Evolutionary conservation across 2,329 filamentous ascomycete genomes (phyloP).

Genomic region (Stemphylium vesicarium): DNA sequence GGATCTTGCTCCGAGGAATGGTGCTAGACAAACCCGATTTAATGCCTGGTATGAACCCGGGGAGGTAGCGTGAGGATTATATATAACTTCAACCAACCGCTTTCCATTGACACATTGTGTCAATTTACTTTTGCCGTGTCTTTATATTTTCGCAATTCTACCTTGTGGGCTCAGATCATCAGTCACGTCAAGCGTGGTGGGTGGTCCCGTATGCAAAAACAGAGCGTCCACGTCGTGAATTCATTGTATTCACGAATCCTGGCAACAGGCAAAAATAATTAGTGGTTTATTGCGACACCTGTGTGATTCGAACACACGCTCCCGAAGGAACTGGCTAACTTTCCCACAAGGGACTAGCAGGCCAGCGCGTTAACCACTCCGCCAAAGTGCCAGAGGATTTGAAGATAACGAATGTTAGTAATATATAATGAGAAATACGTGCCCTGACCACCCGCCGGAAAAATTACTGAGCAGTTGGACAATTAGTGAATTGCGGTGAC

Average conservation of each 20-base stretch:
- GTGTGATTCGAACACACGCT: slow-evolving; percentile 40
- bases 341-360: slow-evolving; percentile 26
- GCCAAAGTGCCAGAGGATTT: slow-evolving; percentile 12
- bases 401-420: too few species aligned
- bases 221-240: too few species aligned
- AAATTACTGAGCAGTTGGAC: not conserved
- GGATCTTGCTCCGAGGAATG: slow-evolving; percentile 84
- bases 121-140: not conserved
- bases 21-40: slow-evolving; percentile 85
- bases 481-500: not conserved
- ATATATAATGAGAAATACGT: too few species aligned
- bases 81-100: not conserved
- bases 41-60: slow-evolving; percentile 84
- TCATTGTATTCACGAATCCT: too few species aligned
- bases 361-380: slow-evolving; percentile 37
- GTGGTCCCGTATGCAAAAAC: too few species aligned
- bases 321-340: slow-evolving; percentile 38
- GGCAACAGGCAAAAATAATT: slow-evolving; percentile 1
- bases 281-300: slow-evolving; percentile 26
- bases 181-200: too few species aligned
- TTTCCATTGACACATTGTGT: not conserved
- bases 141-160: too few species aligned
- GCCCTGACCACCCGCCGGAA: too few species aligned
- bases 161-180: too few species aligned
- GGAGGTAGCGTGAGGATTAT: slow-evolving; percentile 2